A percentile compares a stretch with the other conserved stretches of the same genome.
phyloP scores from a whole-genome alignment of 148 eudicot genomes.

The Persicaria tinctoria region DNA sequence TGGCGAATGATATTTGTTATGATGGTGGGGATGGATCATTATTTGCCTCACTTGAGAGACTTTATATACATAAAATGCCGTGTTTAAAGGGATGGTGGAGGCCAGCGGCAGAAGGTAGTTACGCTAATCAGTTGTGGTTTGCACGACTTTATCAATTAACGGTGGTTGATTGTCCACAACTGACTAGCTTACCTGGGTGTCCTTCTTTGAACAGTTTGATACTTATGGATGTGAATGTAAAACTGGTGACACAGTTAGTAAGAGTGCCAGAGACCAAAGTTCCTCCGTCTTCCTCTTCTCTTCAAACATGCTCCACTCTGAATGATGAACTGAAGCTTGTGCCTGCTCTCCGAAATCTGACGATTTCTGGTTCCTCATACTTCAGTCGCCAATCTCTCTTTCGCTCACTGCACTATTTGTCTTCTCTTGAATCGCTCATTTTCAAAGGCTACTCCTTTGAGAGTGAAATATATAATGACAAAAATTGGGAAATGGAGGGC shows the following conservation, averaged over 20 bases:
- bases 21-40: neutral
- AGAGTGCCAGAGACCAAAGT: neutral
- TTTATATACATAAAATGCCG: too few relatives aligned
- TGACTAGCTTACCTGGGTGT: constrained; percentile 16
- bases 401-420: neutral
- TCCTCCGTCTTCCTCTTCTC: neutral
- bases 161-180: neutral
- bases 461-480: neutral
- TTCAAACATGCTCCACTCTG: neutral
- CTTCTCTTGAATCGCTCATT: neutral
- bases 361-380: too few relatives aligned
- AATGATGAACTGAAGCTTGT: neutral
- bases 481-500: neutral
- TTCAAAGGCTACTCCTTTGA: neutral
- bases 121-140: constrained; percentile 2
- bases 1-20: too few relatives aligned
- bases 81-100: constrained; percentile 29
- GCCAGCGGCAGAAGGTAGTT: neutral
- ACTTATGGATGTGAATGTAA: neutral
- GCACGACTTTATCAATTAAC: neutral
- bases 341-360: too few relatives aligned
- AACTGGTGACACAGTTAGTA: neutral
- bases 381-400: neutral
- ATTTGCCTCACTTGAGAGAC: constrained; percentile 26
- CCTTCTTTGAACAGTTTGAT: neutral